Evolutionary conservation across 192 early-diverging fungal genomes (phyloP).

Genomic region (Glomus cerebriforme): DNA sequence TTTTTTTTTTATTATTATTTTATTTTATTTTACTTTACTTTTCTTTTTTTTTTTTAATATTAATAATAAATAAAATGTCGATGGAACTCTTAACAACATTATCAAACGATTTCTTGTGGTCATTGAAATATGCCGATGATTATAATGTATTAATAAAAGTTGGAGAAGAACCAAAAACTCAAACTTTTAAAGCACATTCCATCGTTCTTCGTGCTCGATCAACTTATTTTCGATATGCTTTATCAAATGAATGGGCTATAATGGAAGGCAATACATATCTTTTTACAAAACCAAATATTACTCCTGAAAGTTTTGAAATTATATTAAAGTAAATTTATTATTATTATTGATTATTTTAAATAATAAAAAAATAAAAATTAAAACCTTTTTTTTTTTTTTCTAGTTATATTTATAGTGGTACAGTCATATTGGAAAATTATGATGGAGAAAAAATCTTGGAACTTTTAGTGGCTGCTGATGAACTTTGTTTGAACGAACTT

Average conservation of each 20-base stretch:
- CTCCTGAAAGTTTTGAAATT: neutral
- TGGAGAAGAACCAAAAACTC: neutral
- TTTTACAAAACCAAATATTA: slow-evolving; percentile 21
- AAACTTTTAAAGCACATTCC: slow-evolving; percentile 22
- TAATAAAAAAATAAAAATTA: neutral
- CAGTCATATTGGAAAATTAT: neutral
- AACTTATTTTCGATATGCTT: slow-evolving; percentile 4
- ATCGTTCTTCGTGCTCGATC: slow-evolving; percentile 12
- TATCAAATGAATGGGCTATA: neutral
- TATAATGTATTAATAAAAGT: slow-evolving; percentile 11
- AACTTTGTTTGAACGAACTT: neutral
- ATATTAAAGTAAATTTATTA: slow-evolving; percentile 12
- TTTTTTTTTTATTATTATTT: neutral
- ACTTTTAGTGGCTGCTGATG: slow-evolving; percentile 16
- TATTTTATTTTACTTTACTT: neutral
- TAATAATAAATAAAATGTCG: neutral
- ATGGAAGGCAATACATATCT: neutral
- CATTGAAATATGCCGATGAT: neutral
- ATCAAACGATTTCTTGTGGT: neutral
- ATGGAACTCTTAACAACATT: neutral
- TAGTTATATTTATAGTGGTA: slow-evolving; percentile 26
- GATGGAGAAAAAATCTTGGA: neutral
- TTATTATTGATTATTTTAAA: neutral
- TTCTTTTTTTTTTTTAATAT: neutral
- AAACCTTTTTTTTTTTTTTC: neutral